Conservation (phyloP, 2,329 filamentous ascomycete species). For the Calonectria hawksworthii region DNA sequence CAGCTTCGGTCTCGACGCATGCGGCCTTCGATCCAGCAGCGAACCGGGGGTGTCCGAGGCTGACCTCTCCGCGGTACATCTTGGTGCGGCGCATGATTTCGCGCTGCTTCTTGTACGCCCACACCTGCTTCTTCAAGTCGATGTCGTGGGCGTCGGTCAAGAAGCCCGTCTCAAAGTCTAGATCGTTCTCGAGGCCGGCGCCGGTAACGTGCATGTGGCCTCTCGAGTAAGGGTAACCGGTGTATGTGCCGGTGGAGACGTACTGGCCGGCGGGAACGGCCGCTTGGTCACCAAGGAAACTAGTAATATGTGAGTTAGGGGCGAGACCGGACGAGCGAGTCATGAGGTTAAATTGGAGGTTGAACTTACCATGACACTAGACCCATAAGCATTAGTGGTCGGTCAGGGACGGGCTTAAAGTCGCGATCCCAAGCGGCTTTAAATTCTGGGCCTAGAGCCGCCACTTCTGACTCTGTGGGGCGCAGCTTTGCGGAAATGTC, state of each 20-base stretch:
- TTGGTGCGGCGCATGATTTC: conserved; percentile 71
- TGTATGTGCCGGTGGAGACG: conserved; percentile 64
- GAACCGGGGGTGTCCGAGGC: conserved; percentile 60
- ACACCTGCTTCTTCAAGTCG: conserved; percentile 73
- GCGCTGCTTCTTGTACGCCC: conserved; percentile 76
- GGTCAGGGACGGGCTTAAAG: conserved; percentile 58
- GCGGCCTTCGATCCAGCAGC: conserved; percentile 56
- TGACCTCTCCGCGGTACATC: conserved; percentile 64
- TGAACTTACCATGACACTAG: conserved; percentile 44
- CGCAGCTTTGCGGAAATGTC: conserved; percentile 70
- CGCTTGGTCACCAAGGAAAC: conserved; percentile 59
- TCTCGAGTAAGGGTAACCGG: conserved; percentile 63
- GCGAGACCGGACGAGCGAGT: rapidly evolving
- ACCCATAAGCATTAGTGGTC: conserved; percentile 62
- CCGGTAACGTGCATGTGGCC: conserved; percentile 73
- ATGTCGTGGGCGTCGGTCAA: conserved; percentile 68
- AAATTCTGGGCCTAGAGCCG: conserved; percentile 66
- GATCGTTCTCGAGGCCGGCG: conserved; percentile 54
- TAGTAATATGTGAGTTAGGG: conserved; percentile 15
- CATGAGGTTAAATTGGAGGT: background rate
- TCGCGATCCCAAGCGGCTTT: conserved; percentile 68
- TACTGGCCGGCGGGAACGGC: conserved; percentile 61
- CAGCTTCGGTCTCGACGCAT: conserved; percentile 60
- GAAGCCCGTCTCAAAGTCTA: conserved; percentile 71
- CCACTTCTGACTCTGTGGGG: conserved; percentile 66